Percentiles rank a stretch among this genome's conserved stretches.
These are phyloP conservation scores for Phytopythium mirpurense DNA, from an alignment of 352 stramenopile species.

Conservation along the genomic window DNA sequence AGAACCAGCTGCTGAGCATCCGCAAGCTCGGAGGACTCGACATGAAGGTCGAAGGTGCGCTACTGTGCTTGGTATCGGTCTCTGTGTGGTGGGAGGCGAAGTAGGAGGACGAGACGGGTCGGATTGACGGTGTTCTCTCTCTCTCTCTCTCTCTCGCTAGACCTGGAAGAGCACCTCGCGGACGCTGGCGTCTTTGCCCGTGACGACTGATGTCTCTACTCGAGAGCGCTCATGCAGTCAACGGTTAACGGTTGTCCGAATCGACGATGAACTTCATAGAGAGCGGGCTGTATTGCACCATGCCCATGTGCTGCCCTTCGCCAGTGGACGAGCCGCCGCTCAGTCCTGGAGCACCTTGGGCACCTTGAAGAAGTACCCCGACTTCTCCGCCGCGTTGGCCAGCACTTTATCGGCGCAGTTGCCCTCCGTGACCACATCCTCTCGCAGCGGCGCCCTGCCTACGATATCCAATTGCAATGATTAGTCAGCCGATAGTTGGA, in stretches of 20 bases:
- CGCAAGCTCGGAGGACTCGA: slow-evolving; percentile 84
- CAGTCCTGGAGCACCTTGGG: slow-evolving; percentile 84
- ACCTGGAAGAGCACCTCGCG: slow-evolving; percentile 87
- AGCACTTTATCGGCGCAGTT: slow-evolving; percentile 67
- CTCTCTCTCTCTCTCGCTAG: too few species aligned
- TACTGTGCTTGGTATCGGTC: slow-evolving; percentile 1
- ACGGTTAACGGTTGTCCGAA: not conserved
- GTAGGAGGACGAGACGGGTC: too few species aligned
- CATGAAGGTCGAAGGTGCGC: slow-evolving; percentile 80
- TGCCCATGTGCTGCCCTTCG: slow-evolving; percentile 10
- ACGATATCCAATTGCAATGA: not conserved
- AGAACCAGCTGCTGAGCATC: slow-evolving; percentile 88
- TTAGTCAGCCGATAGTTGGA: not conserved
- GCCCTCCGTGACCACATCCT: slow-evolving; percentile 75
- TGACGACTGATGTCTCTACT: slow-evolving; percentile 8
- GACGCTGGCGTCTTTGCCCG: slow-evolving; percentile 61
- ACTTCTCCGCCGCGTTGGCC: slow-evolving; percentile 67
- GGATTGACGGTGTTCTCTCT: too few species aligned
- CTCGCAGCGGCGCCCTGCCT: slow-evolving; percentile 50
- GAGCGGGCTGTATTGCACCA: too few species aligned
- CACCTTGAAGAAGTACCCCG: slow-evolving; percentile 84
- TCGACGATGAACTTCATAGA: slow-evolving; percentile 18
- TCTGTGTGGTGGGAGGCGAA: too few species aligned
- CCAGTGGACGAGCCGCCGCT: slow-evolving; percentile 4
- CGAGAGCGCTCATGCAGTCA: not conserved